Base-by-base conservation (phyloP, 108 stramenopile genomes). In the Chaetoceros tenuissimus region DNA sequence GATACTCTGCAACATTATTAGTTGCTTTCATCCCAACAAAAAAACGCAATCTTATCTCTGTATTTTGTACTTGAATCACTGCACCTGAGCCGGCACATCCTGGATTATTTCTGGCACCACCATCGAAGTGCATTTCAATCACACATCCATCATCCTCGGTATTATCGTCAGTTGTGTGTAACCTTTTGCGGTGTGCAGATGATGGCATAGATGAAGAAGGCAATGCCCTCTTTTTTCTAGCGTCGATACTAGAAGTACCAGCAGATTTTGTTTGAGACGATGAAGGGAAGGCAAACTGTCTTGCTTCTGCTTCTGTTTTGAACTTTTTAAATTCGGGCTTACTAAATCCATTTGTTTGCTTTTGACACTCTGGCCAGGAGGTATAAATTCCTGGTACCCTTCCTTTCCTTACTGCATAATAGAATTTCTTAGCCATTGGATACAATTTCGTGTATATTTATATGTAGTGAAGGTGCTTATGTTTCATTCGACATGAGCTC, bases 1-100 rank as follows among this genome's bases (percentile, higher is more conserved):
- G 50, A 57, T 88, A 92, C 59, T 92, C 90, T 1, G 90, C 90
- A 57, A 75, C 64, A 56, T 92, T 92, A 58, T 92, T 92, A 27
- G 90, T 92, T 28, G 54, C 30, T 2, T 49, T 57, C 10, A 30
- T 40, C 29, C 81, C 80, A 19, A 81, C 62, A 58, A 55, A 89
- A 43, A 66, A 26, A n/a, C 79, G 72, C 18, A 78, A 53, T 46
- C 58, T 55, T 30, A 13, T 8, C 21, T 45, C 46, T 5, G 48
- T 57, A 5, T 48, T 34, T n/a, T 34, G 34, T 5, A 59, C 30
- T 19, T 59, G 40, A 0, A 92, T 56, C 17, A 72, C 57, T 29
- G 83, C 74, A 8, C 90, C 90, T 1, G 84, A 52, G 40, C 90
- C 90, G 25, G 86, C 86, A 24, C 80, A 31, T n/a, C 90, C 90